Evolutionary conservation across 495 filamentous ascomycete species (phyloP).

Genomic region (Opeltia flavorubescens): DNA sequence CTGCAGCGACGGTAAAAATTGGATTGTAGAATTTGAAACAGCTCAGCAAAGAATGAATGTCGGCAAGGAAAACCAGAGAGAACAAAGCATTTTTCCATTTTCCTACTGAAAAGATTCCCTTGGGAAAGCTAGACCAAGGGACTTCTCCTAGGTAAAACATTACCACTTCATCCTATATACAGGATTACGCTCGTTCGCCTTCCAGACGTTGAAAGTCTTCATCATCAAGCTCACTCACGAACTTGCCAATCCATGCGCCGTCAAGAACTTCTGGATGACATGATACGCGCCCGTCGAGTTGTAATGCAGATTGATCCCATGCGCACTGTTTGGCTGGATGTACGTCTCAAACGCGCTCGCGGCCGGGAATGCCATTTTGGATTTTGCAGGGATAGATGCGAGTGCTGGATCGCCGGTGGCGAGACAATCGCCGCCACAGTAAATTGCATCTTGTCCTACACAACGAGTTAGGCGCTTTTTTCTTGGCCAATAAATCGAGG

Average conservation of each 20-base stretch:
- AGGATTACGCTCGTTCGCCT: too few species aligned
- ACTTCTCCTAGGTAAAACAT: too few species aligned
- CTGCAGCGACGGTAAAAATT: too few species aligned
- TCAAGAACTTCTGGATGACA: constrained; percentile 22
- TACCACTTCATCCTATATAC: too few species aligned
- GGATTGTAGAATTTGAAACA: too few species aligned
- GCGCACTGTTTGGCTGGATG: constrained; percentile 34
- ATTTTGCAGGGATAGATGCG: constrained; percentile 27
- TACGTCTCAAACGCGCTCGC: constrained; percentile 28
- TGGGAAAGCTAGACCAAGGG: too few species aligned
- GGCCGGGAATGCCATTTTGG: constrained; percentile 26
- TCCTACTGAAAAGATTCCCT: too few species aligned
- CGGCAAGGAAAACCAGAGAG: too few species aligned
- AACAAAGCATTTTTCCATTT: too few species aligned
- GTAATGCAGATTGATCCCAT: constrained; percentile 38
- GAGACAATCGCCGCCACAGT: constrained; percentile 39
- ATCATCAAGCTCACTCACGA: too few species aligned
- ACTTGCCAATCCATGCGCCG: constrained; percentile 16
- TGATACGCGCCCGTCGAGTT: constrained; percentile 30
- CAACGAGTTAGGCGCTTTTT: neutral
- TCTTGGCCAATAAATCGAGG: neutral
- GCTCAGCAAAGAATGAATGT: too few species aligned
- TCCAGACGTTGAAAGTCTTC: too few species aligned
- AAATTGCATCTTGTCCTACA: constrained; percentile 32
- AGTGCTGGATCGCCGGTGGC: constrained; percentile 20